Percentiles rank a stretch among this genome's conserved stretches.
Conservation (phyloP, 176 grass and related monocot species). For the Oryza meridionalis region DNA sequence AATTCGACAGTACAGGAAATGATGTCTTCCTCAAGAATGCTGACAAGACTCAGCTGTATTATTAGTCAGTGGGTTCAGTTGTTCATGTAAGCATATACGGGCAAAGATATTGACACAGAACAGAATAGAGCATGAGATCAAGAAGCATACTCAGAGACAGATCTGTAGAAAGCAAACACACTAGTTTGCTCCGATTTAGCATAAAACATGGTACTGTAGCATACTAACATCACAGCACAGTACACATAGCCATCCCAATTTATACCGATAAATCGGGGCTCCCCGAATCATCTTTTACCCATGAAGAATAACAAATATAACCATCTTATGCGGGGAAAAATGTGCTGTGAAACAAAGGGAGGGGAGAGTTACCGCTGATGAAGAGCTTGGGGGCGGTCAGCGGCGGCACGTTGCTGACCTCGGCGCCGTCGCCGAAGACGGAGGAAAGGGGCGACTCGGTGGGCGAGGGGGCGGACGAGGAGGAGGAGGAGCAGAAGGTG, state of each 20-base stretch:
- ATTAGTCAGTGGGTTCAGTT: not conserved
- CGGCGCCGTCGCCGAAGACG: constrained; percentile 49
- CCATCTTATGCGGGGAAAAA: not conserved
- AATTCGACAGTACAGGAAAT: not conserved
- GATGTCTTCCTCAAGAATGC: not conserved
- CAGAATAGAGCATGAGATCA: not conserved
- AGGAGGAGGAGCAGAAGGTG: constrained; percentile 51
- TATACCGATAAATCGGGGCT: not conserved
- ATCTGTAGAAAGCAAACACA: not conserved
- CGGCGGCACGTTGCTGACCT: constrained; percentile 67
- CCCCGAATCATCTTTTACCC: not conserved
- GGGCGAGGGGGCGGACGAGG: constrained; percentile 12
- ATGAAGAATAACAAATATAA: not conserved
- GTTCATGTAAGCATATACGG: not conserved
- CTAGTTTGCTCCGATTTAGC: not conserved
- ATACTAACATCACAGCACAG: constrained; percentile 1
- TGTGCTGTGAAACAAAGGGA: not conserved
- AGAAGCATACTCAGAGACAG: too few relatives aligned
- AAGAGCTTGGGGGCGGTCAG: constrained; percentile 85
- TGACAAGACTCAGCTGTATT: not conserved
- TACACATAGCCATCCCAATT: not conserved
- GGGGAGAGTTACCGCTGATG: constrained; percentile 63
- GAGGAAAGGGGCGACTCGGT: constrained; percentile 38
- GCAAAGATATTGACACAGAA: not conserved
- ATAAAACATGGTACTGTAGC: not conserved